Evolutionary conservation across 306 rosid species (phyloP), one percentile per base, ranked within the genome.

Genomic region (Adenanthera pavonina): DNA sequence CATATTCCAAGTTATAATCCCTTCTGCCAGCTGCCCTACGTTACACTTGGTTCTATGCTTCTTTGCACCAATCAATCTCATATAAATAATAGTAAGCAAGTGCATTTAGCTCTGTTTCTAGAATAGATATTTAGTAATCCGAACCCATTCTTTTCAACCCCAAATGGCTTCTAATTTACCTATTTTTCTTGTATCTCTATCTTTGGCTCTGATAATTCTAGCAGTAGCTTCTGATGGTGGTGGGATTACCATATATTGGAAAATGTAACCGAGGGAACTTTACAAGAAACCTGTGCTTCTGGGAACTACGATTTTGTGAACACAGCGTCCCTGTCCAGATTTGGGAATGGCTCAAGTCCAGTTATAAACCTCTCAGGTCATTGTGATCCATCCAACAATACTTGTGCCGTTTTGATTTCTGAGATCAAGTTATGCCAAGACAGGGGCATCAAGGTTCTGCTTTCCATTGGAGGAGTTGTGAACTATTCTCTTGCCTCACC

Each of bases 381-480:
- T 30, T 81, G 90, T 74, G 77, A 38, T n/a, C 11, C 3, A 38
- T 38, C 35, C 75, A 53, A 16, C 16, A 53, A 17, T 17, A 49
- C 65, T 35, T 87, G 85, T 69, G 74, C 77, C 8, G 19, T 10
- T 25, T 35, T 84, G 33, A 81, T 80, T 64, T 41, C 82, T 17
- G 69, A 84, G 16, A 87, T 87, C 1, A 81, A 57, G 59, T 67
- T 81, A 0, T 87, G 89, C 36, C 87, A 81, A 69, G 76, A 38
- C 20, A 54, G 57, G 43, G 74, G 77, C 46, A 75, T 78, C 75
- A 87, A 53, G 60, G 60, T 53, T 16, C 8, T 16, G 8, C 86
- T 84, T 7, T 87, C 86, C 33, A 78, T 84, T 16, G 90, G 88
- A 40, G 88, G 88, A 75, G 84, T 14, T 10, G 65, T 59, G 11